Conservation (phyloP, 2,329 filamentous ascomycete genomes). For the Albifimbria verrucaria region DNA sequence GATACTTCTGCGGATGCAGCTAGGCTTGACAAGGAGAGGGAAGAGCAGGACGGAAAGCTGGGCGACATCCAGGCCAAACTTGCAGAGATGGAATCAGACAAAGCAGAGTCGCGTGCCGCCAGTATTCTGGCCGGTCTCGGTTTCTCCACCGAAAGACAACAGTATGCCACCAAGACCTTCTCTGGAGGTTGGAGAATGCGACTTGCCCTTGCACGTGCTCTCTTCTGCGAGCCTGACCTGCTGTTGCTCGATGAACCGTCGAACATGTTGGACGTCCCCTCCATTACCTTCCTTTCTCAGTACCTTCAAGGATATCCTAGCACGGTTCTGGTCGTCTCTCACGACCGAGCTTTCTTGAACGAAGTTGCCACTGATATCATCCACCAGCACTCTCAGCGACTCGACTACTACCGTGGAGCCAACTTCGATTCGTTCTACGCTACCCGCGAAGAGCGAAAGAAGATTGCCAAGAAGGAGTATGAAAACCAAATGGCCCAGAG, state of each 20-base stretch:
- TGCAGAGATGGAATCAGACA: constrained; percentile 98
- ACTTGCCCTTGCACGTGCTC: constrained; percentile 85
- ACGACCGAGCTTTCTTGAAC: constrained; percentile 98
- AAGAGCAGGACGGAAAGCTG: constrained; percentile 85
- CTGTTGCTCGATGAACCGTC: constrained; percentile 97
- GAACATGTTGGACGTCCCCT: constrained; percentile 99
- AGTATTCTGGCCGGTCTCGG: constrained; percentile 96
- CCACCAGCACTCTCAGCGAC: constrained; percentile 92
- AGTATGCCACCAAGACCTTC: constrained; percentile 93
- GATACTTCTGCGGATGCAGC: constrained; percentile 89
- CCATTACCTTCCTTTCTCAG: constrained; percentile 94
- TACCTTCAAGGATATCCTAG: constrained; percentile 94
- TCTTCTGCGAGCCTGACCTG: constrained; percentile 97
- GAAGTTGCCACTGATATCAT: constrained; percentile 99
- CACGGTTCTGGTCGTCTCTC: constrained; percentile 92
- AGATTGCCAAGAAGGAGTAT: constrained; percentile 95
- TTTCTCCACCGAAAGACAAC: constrained; percentile 90
- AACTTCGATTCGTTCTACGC: constrained; percentile 98
- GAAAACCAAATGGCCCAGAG: constrained; percentile 96
- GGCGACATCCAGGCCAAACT: constrained; percentile 90
- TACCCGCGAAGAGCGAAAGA: constrained; percentile 93
- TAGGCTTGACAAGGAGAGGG: constrained; percentile 79
- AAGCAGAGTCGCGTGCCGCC: constrained; percentile 90
- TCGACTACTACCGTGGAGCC: constrained; percentile 97
- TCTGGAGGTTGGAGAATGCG: constrained; percentile 99